Base-by-base conservation (phyloP, 106 monocot species). In the Agapanthus africanus region DNA sequence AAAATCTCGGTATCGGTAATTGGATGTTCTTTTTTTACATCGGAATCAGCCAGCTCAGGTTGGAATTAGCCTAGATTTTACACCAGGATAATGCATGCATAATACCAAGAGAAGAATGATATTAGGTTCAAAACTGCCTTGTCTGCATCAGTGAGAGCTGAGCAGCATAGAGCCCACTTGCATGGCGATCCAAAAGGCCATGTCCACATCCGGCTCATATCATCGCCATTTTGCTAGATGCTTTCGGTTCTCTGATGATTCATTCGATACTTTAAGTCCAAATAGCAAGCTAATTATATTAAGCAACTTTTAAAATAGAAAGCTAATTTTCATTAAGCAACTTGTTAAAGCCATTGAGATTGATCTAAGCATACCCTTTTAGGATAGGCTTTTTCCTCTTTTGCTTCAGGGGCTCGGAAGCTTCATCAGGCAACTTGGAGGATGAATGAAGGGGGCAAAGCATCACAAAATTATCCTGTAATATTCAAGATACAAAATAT, bases 401-500 rank as follows among this genome's bases (percentile, higher is more conserved):
- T 57, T 80, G 35, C 37, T 76, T 82, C 42, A 65, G 36, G 22
- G 65, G 40, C 28, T 78, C 42, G 50, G 83, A 67, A 18, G 10
- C 60, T 64, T 99, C 87, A 56, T 30, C 40, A 37, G 82, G 87
- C 38, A 93, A 78, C 44, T 74, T 87, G 13, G 82, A 81, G 64
- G 84, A 76, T 13, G 30, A 46, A 83, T 99, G 97, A 52, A 85
- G 72, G 56, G 97, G 97, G 59, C 97, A 99, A 35, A 99, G 63
- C 89, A 99, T 93, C 60, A 99, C 93, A 83, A 93, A 99, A 39
- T 99, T 87, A 74, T 90, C 90, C 97, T 99, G 83, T 39, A 47
- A 78, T n/a, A n/a, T n/a, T n/a, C n/a, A n/a, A n/a, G n/a, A n/a
- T n/a, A n/a, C n/a, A n/a, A n/a, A n/a, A n/a, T 44, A 37, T 68